Evolutionary conservation across 2,329 filamentous ascomycete genomes (phyloP).

Genomic region (Paramyrothecium roridum): DNA sequence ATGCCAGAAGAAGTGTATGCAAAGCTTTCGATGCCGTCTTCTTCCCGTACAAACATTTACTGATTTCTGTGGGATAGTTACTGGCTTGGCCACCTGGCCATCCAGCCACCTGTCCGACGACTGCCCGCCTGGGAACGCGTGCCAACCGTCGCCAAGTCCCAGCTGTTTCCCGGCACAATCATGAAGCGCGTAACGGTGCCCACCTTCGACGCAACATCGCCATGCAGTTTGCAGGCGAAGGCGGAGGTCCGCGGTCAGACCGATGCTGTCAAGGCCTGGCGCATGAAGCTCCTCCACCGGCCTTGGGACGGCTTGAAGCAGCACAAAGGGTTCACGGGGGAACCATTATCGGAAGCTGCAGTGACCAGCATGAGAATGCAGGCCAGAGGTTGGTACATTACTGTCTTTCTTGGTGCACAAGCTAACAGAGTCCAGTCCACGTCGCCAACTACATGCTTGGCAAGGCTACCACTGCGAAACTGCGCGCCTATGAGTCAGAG

Average conservation of each 20-base stretch:
- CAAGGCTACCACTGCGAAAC: not conserved
- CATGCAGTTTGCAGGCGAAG: not conserved
- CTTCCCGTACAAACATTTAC: not conserved
- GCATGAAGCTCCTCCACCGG: not conserved
- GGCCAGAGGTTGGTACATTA: constrained; percentile 23
- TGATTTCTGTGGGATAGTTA: constrained; percentile 14
- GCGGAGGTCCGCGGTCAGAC: not conserved
- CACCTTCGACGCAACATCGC: constrained; percentile 4
- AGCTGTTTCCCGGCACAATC: constrained; percentile 17
- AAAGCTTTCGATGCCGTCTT: not conserved
- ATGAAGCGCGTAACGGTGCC: constrained; percentile 27
- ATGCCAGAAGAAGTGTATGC: constrained; percentile 12
- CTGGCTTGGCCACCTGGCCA: constrained; percentile 15
- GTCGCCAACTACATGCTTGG: constrained; percentile 14
- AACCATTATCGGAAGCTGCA: constrained; percentile 7
- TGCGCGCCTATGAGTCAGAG: not conserved
- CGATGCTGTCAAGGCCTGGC: constrained; percentile 3
- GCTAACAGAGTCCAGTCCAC: constrained; percentile 19
- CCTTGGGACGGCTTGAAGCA: not conserved
- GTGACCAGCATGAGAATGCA: constrained; percentile 13
- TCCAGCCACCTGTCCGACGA: constrained; percentile 13
- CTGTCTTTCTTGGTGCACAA: no score
- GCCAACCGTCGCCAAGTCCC: constrained; percentile 17
- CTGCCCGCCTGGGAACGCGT: constrained; percentile 28
- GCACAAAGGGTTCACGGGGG: constrained; percentile 3